phyloP scores from a whole-genome alignment of 306 rosid species.

The Quercus alba region DNA sequence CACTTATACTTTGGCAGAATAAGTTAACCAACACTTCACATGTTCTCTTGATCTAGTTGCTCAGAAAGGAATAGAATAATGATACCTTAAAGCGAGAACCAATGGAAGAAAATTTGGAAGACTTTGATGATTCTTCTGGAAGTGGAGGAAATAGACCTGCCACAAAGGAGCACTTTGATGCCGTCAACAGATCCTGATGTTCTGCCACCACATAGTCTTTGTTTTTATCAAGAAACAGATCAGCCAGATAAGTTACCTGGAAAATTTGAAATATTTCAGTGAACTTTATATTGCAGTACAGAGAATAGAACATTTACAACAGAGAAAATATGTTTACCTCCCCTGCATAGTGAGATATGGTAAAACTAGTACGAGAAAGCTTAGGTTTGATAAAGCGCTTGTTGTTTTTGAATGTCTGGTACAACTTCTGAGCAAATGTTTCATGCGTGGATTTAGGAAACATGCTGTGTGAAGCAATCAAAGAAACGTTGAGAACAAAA shows the following conservation, averaged over 20 bases:
- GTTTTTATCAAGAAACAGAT: slow-evolving; percentile 95
- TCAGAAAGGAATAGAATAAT: neutral
- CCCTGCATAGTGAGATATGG: slow-evolving; percentile 95
- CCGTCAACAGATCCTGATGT: slow-evolving; percentile 84
- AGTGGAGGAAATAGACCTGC: slow-evolving; percentile 85
- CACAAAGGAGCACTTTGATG: slow-evolving; percentile 85
- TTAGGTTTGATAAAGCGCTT: slow-evolving; percentile 98
- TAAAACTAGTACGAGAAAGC: slow-evolving; percentile 96
- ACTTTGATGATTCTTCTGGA: slow-evolving; percentile 88
- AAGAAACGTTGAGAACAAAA: slow-evolving; percentile 32
- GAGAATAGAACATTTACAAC: slow-evolving; percentile 22
- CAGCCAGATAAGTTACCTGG: slow-evolving; percentile 90
- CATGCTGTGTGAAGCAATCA: slow-evolving; percentile 70
- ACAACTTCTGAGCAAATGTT: slow-evolving; percentile 96
- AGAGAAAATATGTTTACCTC: slow-evolving; percentile 60
- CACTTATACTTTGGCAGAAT: neutral
- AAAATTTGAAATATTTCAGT: slow-evolving; percentile 25
- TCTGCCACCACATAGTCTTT: slow-evolving; percentile 99
- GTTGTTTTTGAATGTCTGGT: slow-evolving; percentile 94
- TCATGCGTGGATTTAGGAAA: slow-evolving; percentile 99
- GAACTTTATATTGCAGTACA: slow-evolving; percentile 8
- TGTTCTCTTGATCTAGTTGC: neutral
- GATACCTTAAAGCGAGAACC: slow-evolving; percentile 97
- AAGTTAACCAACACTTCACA: neutral
- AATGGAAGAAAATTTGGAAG: slow-evolving; percentile 94